phyloP scores from a whole-genome alignment of 768 basidiomycete genomes.

The Tylopilus sp. region DNA sequence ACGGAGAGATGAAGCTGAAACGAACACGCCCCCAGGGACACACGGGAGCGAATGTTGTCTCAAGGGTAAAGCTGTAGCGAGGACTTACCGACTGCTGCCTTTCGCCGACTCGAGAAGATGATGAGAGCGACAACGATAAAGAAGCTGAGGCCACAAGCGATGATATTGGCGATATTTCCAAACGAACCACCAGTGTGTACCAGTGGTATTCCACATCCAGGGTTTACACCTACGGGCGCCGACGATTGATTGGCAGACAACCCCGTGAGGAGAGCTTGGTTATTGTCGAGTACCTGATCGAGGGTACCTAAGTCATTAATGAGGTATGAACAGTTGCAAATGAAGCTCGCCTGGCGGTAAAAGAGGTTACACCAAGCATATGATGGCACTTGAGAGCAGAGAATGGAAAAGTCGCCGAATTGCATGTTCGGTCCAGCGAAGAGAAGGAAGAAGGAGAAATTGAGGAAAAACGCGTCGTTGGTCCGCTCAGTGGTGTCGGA shows the following conservation, averaged over 20 bases:
- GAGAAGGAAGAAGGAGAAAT: neutral
- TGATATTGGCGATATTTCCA: slow-evolving; percentile 85
- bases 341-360: slow-evolving; percentile 68
- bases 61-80: neutral
- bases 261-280: slow-evolving; percentile 35
- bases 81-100: slow-evolving; percentile 82
- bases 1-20: neutral
- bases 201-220: slow-evolving; percentile 71
- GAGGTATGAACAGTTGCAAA: slow-evolving; percentile 4
- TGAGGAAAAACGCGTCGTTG: slow-evolving; percentile 1
- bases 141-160: slow-evolving; percentile 73
- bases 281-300: slow-evolving; percentile 39
- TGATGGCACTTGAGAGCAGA: slow-evolving; percentile 69
- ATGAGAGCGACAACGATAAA: slow-evolving; percentile 58
- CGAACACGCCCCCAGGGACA: neutral
- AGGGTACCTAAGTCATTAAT: slow-evolving; percentile 21
- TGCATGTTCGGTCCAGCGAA: slow-evolving; percentile 35
- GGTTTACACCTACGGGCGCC: slow-evolving; percentile 82
- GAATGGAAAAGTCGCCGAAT: slow-evolving; percentile 71
- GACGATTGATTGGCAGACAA: slow-evolving; percentile 41
- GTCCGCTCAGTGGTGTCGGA: neutral
- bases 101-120: slow-evolving; percentile 55
- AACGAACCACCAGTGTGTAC: slow-evolving; percentile 55
- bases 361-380: slow-evolving; percentile 96
- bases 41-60: neutral